Percentiles rank a stretch among this genome's conserved stretches.
These are phyloP conservation scores for Isatis lusitanica DNA, from an alignment of 441 rosid genomes.

Conservation along the genomic window DNA sequence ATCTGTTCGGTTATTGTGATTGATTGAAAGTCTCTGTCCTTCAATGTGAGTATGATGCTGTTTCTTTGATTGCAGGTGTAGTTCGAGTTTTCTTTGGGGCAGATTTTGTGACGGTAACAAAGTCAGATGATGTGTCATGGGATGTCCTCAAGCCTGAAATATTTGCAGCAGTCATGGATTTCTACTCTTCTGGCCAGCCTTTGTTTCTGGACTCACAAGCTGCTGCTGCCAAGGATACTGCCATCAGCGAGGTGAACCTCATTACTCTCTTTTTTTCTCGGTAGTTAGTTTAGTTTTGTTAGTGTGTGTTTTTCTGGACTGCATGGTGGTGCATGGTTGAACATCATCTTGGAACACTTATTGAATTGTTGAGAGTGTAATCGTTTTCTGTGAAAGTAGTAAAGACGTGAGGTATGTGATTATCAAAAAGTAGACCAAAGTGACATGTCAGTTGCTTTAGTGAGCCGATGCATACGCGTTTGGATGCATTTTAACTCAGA, in stretches of 20 bases:
- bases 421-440: not conserved
- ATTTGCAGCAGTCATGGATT: slow-evolving; percentile 93
- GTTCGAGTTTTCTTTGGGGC: slow-evolving; percentile 85
- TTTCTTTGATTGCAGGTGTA: slow-evolving; percentile 49
- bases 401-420: not conserved
- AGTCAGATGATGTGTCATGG: slow-evolving; percentile 85
- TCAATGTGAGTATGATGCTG: not conserved
- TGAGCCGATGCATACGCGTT: not conserved
- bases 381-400: not conserved
- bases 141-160: slow-evolving; percentile 85
- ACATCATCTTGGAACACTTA: too few relatives aligned
- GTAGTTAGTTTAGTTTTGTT: too few relatives aligned
- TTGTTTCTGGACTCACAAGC: slow-evolving; percentile 74
- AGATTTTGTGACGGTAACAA: slow-evolving; percentile 89
- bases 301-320: too few relatives aligned
- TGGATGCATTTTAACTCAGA: too few relatives aligned
- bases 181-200: slow-evolving; percentile 85
- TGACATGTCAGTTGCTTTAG: not conserved
- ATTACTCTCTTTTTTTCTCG: not conserved
- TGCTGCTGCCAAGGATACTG: slow-evolving; percentile 83
- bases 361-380: not conserved
- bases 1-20: not conserved
- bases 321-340: too few relatives aligned
- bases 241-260: slow-evolving; percentile 63
- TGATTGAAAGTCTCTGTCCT: not conserved